Evolutionary conservation across 257 asterid species (phyloP).

Genomic region (Nicotiana obtusifolia): DNA sequence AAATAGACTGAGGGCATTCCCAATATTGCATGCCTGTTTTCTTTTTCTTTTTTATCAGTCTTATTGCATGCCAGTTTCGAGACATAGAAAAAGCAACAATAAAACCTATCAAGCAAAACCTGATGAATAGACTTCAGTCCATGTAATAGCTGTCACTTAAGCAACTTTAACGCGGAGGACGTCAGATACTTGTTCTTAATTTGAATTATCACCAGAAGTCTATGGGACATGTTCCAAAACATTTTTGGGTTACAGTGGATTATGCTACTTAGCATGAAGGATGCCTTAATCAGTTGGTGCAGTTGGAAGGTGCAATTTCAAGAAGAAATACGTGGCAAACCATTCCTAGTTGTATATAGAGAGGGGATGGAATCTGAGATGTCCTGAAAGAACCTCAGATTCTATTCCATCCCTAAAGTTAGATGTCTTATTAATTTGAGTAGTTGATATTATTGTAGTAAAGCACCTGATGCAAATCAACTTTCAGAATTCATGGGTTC

Average conservation of each 20-base stretch:
- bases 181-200: background rate
- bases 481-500: too few species aligned
- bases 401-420: background rate
- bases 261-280: background rate
- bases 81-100: background rate
- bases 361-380: background rate
- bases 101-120: background rate
- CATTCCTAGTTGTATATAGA: background rate
- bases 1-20: background rate
- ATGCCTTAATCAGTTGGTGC: background rate
- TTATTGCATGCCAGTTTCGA: background rate
- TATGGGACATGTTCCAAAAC: background rate
- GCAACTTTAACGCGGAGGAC: background rate
- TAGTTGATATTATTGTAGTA: background rate
- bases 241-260: background rate
- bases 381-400: background rate
- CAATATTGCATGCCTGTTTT: background rate
- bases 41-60: too few species aligned
- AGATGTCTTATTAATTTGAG: background rate
- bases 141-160: background rate
- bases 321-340: constrained; percentile 1
- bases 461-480: too few species aligned
- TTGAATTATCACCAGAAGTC: background rate
- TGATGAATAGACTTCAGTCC: background rate
- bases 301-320: background rate